Percentiles rank a stretch among this genome's conserved stretches.
Evolutionary conservation across 1,284 basidiomycete genomes (phyloP).

Genomic region (Cerrena zonata): DNA sequence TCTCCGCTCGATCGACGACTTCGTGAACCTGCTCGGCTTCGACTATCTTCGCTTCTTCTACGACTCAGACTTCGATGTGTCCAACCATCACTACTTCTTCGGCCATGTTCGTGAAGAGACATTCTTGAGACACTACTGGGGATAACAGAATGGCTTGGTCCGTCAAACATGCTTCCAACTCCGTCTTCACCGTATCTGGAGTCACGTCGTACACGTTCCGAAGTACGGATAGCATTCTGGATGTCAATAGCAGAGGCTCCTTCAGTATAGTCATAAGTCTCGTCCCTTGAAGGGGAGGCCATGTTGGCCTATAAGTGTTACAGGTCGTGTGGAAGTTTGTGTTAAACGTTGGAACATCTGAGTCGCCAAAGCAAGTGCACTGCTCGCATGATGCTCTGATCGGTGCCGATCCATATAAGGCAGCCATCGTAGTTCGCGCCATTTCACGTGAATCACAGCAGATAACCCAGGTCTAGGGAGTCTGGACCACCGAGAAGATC

Average conservation of each 20-base stretch:
- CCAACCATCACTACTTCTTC: slow-evolving; percentile 53
- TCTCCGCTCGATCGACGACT: slow-evolving; percentile 39
- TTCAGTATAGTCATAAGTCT: slow-evolving; percentile 68
- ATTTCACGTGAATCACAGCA: too few species aligned
- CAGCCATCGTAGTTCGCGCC: too few species aligned
- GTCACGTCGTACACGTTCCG: slow-evolving; percentile 50
- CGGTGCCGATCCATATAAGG: too few species aligned
- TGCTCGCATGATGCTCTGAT: too few species aligned
- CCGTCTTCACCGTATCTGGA: slow-evolving; percentile 60
- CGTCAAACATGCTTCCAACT: slow-evolving; percentile 68
- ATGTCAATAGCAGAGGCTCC: slow-evolving; percentile 76
- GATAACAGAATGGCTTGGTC: slow-evolving; percentile 63
- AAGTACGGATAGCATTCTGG: slow-evolving; percentile 45
- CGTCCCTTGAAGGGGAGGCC: not conserved
- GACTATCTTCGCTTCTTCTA: slow-evolving; percentile 45
- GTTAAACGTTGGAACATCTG: too few species aligned
- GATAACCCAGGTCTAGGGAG: too few species aligned
- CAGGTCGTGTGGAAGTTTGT: not conserved
- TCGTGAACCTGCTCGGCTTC: slow-evolving; percentile 22
- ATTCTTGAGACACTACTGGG: slow-evolving; percentile 75
- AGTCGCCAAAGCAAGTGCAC: too few species aligned
- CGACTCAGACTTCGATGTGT: slow-evolving; percentile 35
- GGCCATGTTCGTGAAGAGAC: slow-evolving; percentile 52
- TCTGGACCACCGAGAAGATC: too few species aligned
- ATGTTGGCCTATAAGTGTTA: not conserved